phyloP scores from a whole-genome alignment of 305 asterid species.

The Ilex paraguariensis region DNA sequence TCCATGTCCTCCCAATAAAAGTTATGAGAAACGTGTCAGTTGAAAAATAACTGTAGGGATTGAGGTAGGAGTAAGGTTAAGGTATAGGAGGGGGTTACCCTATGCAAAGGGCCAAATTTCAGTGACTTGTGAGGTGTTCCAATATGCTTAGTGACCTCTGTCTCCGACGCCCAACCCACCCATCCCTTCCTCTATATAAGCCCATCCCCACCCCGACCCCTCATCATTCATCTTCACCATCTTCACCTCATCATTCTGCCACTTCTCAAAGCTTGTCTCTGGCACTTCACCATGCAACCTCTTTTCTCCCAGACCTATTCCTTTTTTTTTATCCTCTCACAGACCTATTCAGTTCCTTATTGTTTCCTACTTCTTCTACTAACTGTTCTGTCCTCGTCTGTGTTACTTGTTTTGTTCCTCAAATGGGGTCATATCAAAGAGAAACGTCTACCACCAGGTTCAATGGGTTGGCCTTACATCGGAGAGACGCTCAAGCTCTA shows the following conservation, averaged over 20 bases:
- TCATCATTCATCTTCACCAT: neutral
- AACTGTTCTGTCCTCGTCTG: neutral
- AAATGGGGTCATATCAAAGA: constrained; percentile 5
- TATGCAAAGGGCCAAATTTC: too few species aligned
- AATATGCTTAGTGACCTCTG: neutral
- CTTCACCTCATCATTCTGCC: constrained; percentile 19
- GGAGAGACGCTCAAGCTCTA: constrained; percentile 74
- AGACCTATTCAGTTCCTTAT: neutral
- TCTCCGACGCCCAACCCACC: constrained; percentile 6
- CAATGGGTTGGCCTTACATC: constrained; percentile 73
- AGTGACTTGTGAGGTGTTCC: too few species aligned
- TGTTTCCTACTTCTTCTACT: neutral
- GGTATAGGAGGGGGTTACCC: neutral
- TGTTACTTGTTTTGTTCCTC: constrained; percentile 3
- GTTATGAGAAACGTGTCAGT: too few species aligned
- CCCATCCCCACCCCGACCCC: neutral
- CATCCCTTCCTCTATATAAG: constrained; percentile 14
- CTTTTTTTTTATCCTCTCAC: neutral
- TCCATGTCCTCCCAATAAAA: too few species aligned
- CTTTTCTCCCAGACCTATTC: constrained; percentile 7
- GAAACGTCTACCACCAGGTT: constrained; percentile 54
- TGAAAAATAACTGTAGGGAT: too few species aligned
- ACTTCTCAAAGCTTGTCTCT: constrained; percentile 2
- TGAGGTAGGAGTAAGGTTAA: neutral
- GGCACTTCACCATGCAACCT: constrained; percentile 22